Base-by-base conservation (phyloP, 2,329 filamentous ascomycete species). In the Fusarium subtropicale region DNA sequence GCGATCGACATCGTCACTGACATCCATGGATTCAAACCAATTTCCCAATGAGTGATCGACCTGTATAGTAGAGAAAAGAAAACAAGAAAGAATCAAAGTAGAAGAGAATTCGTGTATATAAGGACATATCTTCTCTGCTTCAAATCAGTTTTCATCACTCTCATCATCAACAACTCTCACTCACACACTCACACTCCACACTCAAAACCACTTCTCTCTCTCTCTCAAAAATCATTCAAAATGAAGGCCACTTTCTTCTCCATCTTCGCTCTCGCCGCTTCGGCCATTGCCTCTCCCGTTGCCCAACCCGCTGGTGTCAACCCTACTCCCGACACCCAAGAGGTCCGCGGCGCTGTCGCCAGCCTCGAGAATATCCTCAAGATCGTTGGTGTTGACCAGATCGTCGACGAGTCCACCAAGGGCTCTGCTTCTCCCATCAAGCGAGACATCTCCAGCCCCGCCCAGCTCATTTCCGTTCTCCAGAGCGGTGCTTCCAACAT, bases 241-340 rank as follows among this genome's bases (percentile, higher is more conserved):
- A 75, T 75, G 73, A 75, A 75, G 73, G 56, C 63, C 34, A 38
- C 71, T 60, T 64, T 75, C 65, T 66, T 75, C 61, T 67, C 72
- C 24, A 22, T 75, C 48, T 66, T 74, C 54, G 48, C 73, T 20
- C 59, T 75, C 52, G 71, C 71, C 45, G 28, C 62, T 34, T 56
- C 73, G 22, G 73, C 57, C 56, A 56, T 74, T 28, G 72, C 71
- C 24, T 68, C 69, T 22, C 73, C 73, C 7, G 22, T 42, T 42
- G 39, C 22, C 39, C 20, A 42, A 20, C 39, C 20, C 15, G 39
- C 39, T 11, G 38, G 16, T 9, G 26, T 48, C 42, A 60, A 62
- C 8, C 20, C 55, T 24, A 26, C 41, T 36, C 55, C 39, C 46
- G 22, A 22, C 5, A 66, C 64, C 28, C 34, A 48, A 15, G 46